These are phyloP conservation scores for Termitomyces sp. DNA, from an alignment of 768 basidiomycete genomes.

Conservation along the genomic window DNA sequence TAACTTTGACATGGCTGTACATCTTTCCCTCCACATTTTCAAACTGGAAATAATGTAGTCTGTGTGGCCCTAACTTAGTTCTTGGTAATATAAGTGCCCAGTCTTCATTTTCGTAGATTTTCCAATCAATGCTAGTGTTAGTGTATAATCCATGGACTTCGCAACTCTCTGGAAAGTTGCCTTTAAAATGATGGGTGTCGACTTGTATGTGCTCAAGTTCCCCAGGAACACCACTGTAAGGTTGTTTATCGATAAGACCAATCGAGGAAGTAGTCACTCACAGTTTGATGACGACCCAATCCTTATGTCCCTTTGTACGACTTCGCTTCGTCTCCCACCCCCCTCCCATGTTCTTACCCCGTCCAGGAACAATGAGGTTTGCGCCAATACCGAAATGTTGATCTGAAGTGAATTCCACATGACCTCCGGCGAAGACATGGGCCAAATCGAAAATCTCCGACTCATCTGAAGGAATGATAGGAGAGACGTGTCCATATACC, in stretches of 20 bases:
- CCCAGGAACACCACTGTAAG: constrained; percentile 64
- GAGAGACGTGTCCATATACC: constrained; percentile 76
- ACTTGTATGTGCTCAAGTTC: constrained; percentile 76
- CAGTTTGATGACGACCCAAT: constrained; percentile 91
- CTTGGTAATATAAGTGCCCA: constrained; percentile 78
- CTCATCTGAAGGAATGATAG: constrained; percentile 50
- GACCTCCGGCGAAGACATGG: constrained; percentile 85
- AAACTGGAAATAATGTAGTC: constrained; percentile 85
- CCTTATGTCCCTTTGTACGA: constrained; percentile 71
- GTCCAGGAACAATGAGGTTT: constrained; percentile 87
- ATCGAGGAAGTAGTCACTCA: constrained; percentile 31
- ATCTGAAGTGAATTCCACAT: constrained; percentile 81
- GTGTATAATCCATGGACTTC: constrained; percentile 62
- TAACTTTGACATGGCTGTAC: constrained; percentile 83
- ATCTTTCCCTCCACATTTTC: constrained; percentile 50
- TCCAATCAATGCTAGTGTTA: constrained; percentile 31
- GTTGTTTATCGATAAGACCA: neutral
- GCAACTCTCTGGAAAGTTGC: constrained; percentile 89
- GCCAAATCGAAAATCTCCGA: constrained; percentile 73
- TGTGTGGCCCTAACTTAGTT: constrained; percentile 82
- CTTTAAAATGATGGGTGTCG: constrained; percentile 94
- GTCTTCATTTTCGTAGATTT: constrained; percentile 27
- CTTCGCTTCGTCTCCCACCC: constrained; percentile 98
- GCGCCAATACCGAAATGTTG: constrained; percentile 93
- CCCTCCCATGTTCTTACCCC: constrained; percentile 94